Base-by-base conservation (phyloP, 257 asterid genomes). In the Solanum gracilifrons region DNA sequence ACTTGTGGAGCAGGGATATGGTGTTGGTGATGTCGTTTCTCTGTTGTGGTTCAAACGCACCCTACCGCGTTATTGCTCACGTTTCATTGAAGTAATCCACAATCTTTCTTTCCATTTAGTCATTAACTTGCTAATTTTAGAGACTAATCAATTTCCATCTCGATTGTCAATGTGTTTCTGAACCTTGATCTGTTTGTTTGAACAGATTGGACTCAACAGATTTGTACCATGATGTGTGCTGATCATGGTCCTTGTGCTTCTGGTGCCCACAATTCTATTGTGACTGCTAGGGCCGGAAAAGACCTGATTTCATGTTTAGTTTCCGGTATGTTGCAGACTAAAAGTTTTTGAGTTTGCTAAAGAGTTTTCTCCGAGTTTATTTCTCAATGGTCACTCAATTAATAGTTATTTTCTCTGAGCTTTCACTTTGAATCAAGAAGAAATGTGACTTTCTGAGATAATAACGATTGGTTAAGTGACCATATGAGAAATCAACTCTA, bases 201-300 rank as follows among this genome's bases (percentile, higher is more conserved):
- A n/a, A n/a, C n/a, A n/a, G 64, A 48, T 86, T 90, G 90, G 85
- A 84, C 90, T 77, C 15, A 13, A 15, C 94, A 97, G 99, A 97
- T 95, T 73, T 95, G 99, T 91, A 89, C 95, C 91, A 95, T 97
- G 98, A 68, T 97, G 93, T 97, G 99, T 88, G 99, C 99, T 39
- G 99, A 97, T 90, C 99, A 97, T 31, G 99, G 99, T 89, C 99
- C 99, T 31, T 96, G 99, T 88, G 99, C 94, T 89, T 97, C 99
- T 89, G 99, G 99, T 89, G 99, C 99, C 55, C 99, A 97, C 94
- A 97, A 95, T 93, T 89, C 95, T 85, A 97, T 97, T 41, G 99
- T 96, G 31, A 95, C 99, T 16, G 98, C 99, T 73, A 93, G 99
- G 91, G 99, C 99, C 27, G 99, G 99, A 88, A 97, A 97, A 92